Evolutionary conservation across 2,329 filamentous ascomycete species (phyloP), one percentile per base, ranked within the genome.

Genomic region (Pochonia chlamydosporia): DNA sequence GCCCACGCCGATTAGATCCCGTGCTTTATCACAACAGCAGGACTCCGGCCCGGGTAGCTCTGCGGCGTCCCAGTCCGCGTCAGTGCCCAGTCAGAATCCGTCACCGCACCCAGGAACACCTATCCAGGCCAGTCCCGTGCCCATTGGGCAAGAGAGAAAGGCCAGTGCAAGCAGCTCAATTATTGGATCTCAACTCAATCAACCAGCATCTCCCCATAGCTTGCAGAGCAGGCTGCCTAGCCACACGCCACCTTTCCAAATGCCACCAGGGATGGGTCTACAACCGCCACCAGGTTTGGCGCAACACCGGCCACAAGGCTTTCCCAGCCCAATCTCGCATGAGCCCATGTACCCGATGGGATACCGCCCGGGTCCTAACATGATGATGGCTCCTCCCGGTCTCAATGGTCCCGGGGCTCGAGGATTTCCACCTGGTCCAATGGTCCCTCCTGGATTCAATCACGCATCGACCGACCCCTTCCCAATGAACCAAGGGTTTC

Each of bases 11-110:
- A 85, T 82, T 54, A 85, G 87, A 52, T 78, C 83, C 31, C 83
- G 89, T 47, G 87, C 91, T 51, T 70, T 81, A 40, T 93, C 89
- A 8, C 89, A 95, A 53, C 89, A 95, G 53, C 88, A 93, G 62
- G 85, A 84, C 23, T 82, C 82, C 9, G 81, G 84, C 60, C 74
- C 79, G 7, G 79, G 81, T 6, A 85, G 82, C 43, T 87, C 89
- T 3, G 82, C 85, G 52, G 79, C 82, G 3, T 84, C 87, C 1
- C 80, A 86, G 60, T 76, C 85, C 52, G 71, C 70, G 36, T 73
- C 74, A 7, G 69, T 64, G 4, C 63, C 72, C 16, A 82, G 77
- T 53, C 78, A 82, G 51, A 76, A 74, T 51, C 71, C 73, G 9
- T 83, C 81, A 26, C 79, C 82, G 44, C 80, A 81, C 57, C 70